Evolutionary conservation across 257 asterid genomes (phyloP), one percentile per base, ranked within the genome.

Genomic region (Apocynum venetum): DNA sequence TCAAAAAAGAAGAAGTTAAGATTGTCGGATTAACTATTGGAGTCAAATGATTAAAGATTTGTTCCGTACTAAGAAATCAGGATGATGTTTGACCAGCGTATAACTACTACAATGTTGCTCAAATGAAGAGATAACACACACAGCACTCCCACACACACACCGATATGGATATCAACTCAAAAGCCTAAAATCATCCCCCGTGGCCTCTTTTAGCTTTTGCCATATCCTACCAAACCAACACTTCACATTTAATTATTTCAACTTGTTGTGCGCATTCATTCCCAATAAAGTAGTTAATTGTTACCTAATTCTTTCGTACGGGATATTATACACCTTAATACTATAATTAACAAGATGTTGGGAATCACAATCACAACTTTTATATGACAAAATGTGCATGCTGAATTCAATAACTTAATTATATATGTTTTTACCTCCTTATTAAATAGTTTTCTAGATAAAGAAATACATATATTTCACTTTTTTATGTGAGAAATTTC

Each of bases 11-110:
- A 5, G 20, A 57, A 57, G 36, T 20, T 57, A 20, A 73, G 53
- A 10, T 19, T 15, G 49, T 55, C 14, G 14, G 69, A 19, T 55
- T 74, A 43, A 74, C 44, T 43, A 48, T 57, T 55, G 55, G 43
- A 56, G 70, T 57, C 77, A 74, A 57, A 57, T 56, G 69, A 57
- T 74, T 57, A 35, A 8, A 44, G 63, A 14, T 55, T 53, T 53
- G 65, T 57, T 53, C 46, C 65, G 66, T 36, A 36, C 46, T 1
- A 14, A 72, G 10, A 72, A 48, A 51, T 43, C 25, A 15, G 64
- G 65, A 9, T 0, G 2, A 25, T 38, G 40, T 57, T 74, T 31
- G 70, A 74, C 77, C 52, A 43, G 66, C 14, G 19, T 56, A 41
- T 56, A 38, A 43, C 19, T 59, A 2, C 31, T 25, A 25, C 31